Evolutionary conservation across 2,329 filamentous ascomycete species (phyloP), one percentile per base, ranked within the genome.

Genomic region (Pyrenophora graminea): DNA sequence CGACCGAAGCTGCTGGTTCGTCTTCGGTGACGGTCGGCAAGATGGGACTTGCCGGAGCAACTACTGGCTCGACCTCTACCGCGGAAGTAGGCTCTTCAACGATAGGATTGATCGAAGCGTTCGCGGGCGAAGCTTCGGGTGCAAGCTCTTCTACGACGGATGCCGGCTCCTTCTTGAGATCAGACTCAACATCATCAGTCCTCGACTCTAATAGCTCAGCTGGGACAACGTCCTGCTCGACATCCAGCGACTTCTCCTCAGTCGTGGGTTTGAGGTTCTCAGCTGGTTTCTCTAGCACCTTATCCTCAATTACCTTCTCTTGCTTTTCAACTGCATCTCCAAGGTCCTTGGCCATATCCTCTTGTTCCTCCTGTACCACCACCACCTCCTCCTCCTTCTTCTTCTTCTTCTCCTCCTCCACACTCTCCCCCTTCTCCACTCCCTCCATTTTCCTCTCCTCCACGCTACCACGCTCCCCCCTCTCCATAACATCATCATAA

Each of bases 131-230:
- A 15, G 36, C 18, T 4, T 63, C 56, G 13, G 43, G 32, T 19
- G 34, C 25, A 21, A 48, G 23, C 32, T 59, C 55, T 34, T 62
- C 56, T 13, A 49, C 36, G 8, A 52, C 32, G 3, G 55, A 46
- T 13, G 40, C 54, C 27, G 30, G 40, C n/a, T 54, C 56, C 53
- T 65, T 60, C 12, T 48, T 50, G 18, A 52, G 25, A 2, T 31
- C 42, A 15, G 39, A 21, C 15, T 62, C 56, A n/a, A 38, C 34
- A 10, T 51, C 32, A 4, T 47, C 39, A 34, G 30, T 48, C 17
- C 27, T 42, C 3, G 54, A 33, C 32, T 58, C 56, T 46, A 43
- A 34, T 5, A 21, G 2, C 6, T 31, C 25, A 4, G 3, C 21
- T 41, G 45, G 23, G 31, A 18, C 18, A 42, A 36, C 27, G 2